phyloP scores from a whole-genome alignment of 768 basidiomycete species.

The Hirschioporus abietinus region DNA sequence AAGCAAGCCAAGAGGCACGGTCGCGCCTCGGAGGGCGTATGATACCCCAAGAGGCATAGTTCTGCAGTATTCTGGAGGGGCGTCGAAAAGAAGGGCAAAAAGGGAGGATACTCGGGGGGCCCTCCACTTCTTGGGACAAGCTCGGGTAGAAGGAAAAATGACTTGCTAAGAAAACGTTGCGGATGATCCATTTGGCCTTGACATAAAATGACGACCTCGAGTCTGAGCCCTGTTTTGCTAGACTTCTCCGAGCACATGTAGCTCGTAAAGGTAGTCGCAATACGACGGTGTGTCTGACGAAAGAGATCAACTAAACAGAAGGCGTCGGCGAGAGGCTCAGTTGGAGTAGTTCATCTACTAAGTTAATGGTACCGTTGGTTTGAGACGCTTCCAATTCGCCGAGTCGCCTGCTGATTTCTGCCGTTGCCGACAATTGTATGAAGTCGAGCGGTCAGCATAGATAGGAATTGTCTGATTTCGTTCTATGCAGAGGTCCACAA shows the following conservation, averaged over 20 bases:
- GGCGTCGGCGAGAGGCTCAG: neutral
- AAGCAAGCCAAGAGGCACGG: neutral
- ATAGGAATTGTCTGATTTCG: too few relatives aligned
- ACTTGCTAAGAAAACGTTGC: neutral
- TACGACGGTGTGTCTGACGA: too few relatives aligned
- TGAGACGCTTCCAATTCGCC: neutral
- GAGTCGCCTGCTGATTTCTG: neutral
- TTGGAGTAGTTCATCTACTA: neutral
- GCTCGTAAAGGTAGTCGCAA: too few relatives aligned
- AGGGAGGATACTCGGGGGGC: neutral
- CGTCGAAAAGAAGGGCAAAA: neutral
- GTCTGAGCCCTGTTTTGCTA: too few relatives aligned
- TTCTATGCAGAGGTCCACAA: too few relatives aligned
- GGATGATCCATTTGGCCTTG: neutral
- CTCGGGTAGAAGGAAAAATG: neutral
- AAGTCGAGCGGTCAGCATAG: too few relatives aligned
- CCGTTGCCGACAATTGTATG: neutral
- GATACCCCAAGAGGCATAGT: neutral
- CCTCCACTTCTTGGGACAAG: neutral
- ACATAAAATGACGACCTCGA: neutral
- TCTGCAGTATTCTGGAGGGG: neutral
- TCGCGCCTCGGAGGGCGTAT: neutral
- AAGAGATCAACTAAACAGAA: too few relatives aligned
- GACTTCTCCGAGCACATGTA: too few relatives aligned
- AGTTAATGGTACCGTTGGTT: neutral